phyloP scores from a whole-genome alignment of 1,284 basidiomycete genomes.

The Boletus sp. region DNA sequence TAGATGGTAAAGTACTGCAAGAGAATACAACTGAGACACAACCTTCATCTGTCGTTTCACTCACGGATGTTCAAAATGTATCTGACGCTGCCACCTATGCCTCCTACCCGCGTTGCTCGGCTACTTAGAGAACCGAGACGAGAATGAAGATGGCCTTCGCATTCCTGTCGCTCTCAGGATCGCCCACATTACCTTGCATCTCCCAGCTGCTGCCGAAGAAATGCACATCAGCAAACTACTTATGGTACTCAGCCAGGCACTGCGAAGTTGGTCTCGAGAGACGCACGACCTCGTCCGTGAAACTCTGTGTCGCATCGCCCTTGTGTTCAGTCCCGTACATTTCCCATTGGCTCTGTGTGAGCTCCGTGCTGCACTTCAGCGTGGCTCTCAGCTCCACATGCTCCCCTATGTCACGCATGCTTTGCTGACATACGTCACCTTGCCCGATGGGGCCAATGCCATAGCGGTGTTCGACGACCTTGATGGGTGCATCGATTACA shows the following conservation, averaged over 20 bases:
- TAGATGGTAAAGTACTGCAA: slow-evolving; percentile 29
- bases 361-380: slow-evolving; percentile 79
- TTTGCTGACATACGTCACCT: slow-evolving; percentile 80
- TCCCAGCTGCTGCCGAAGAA: slow-evolving; percentile 75
- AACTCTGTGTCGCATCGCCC: slow-evolving; percentile 82
- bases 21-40: slow-evolving; percentile 14
- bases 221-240: slow-evolving; percentile 67
- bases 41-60: too few relatives aligned
- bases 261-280: slow-evolving; percentile 93
- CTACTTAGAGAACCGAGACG: slow-evolving; percentile 84
- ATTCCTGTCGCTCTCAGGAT: slow-evolving; percentile 92
- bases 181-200: slow-evolving; percentile 80
- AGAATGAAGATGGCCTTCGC: slow-evolving; percentile 82
- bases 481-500: slow-evolving; percentile 78
- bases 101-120: slow-evolving; percentile 78
- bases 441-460: slow-evolving; percentile 28
- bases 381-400: slow-evolving; percentile 95
- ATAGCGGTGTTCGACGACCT: slow-evolving; percentile 68
- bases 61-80: slow-evolving; percentile 50
- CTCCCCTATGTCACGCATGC: slow-evolving; percentile 87
- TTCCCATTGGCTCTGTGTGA: slow-evolving; percentile 80
- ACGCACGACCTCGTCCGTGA: slow-evolving; percentile 89
- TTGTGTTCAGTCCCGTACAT: slow-evolving; percentile 75
- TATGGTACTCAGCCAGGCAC: slow-evolving; percentile 84
- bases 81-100: slow-evolving; percentile 74